Evolutionary conservation across 2,329 filamentous ascomycete species (phyloP), one percentile per base, ranked within the genome.

Genomic region (Xylariaceae sp.): DNA sequence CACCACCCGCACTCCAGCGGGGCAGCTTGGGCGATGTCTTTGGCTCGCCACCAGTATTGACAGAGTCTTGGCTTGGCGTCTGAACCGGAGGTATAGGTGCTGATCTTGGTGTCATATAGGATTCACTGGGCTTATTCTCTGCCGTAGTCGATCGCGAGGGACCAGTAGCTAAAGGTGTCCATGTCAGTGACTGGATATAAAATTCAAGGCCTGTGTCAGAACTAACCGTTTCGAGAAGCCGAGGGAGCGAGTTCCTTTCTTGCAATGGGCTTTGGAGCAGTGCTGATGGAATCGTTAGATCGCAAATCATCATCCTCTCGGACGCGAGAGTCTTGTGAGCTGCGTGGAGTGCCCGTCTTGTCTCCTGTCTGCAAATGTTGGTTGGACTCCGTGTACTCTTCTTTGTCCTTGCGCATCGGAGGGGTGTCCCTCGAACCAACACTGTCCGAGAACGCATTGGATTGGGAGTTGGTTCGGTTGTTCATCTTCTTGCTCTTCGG

Each of bases 1-100:
- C 89, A 41, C 83, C 88, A 39, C 87, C 88, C 33, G 79, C 76
- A 63, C 85, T 95, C 79, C 79, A 87, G 56, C 83, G 76, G 50
- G 85, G 79, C 48, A 88, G 69, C 54, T 81, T 82, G 9, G 85
- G 82, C 9, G 84, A 87, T 30, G 65, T 64, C 51, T 79, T 77
- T 45, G 66, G 59, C 54, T 69, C 54, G 39, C 44, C 50, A 33
- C 46, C 63, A 19, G 33, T 11, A 46, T 62, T 69, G 17, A 66
- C 59, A 16, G 77, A 68, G 36, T 78, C 76, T 48, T 76, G 77
- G 41, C 57, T 61, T 24, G 60, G 48, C 24, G 63, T 52, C 30
- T 69, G 65, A 26, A 56, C 59, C 1, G 78, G 78, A 9, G 77
- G 76, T 19, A 63, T 65, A 2, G 79, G 79, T 16, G 77, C 75